Evolutionary conservation across 108 stramenopile species (phyloP).

Genomic region (Pseudonitzschia multiseries): DNA sequence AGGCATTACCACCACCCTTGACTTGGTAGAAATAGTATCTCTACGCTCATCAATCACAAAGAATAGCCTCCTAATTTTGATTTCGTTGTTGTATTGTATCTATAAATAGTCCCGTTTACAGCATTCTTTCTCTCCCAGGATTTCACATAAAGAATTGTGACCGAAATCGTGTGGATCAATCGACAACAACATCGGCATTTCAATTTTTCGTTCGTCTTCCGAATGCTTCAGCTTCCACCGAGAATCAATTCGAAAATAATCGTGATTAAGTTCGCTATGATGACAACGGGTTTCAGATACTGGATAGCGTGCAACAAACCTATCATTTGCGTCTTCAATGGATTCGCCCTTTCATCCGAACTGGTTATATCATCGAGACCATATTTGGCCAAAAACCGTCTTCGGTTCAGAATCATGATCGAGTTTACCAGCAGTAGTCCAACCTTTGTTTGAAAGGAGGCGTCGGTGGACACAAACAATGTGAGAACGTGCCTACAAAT

Average conservation of each 20-base stretch:
- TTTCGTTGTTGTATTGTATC: too few relatives aligned
- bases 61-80: too few relatives aligned
- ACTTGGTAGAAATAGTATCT: too few relatives aligned
- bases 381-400: constrained; percentile 79
- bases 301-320: constrained; percentile 79
- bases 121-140: not conserved
- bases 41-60: too few relatives aligned
- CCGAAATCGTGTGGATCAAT: not conserved
- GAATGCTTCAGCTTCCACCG: constrained; percentile 44
- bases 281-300: constrained; percentile 83
- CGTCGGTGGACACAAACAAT: not conserved
- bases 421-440: constrained; percentile 79
- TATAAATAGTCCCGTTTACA: not conserved
- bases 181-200: too few relatives aligned
- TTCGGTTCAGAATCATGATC: constrained; percentile 71
- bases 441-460: constrained; percentile 43
- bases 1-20: too few relatives aligned
- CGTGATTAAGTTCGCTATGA: constrained; percentile 69
- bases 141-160: too few relatives aligned
- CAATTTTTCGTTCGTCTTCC: not conserved
- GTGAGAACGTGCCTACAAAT: not conserved
- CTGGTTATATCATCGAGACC: constrained; percentile 74
- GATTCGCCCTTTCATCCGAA: constrained; percentile 39
- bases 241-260: constrained; percentile 85
- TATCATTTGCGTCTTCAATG: constrained; percentile 67